Evolutionary conservation across 2,329 filamentous ascomycete genomes (phyloP), one percentile per base, ranked within the genome.

Genomic region (Fusarium citri): DNA sequence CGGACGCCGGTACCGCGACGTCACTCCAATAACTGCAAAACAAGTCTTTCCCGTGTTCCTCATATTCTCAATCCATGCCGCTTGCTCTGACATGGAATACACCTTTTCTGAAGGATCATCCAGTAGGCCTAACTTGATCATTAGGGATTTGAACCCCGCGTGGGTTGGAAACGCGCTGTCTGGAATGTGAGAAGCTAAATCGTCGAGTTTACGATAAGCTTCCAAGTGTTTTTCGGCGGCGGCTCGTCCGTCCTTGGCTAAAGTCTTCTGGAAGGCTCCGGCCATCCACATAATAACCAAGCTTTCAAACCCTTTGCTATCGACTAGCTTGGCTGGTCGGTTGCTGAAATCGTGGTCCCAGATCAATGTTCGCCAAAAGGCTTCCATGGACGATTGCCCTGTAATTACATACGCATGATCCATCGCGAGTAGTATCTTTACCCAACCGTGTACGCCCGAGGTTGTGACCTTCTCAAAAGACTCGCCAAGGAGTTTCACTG

Each of bases 321-420:
- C 18, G 2, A 37, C 20, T 9, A 54, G 10, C 20, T 34, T 53
- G 14, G 55, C 55, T 6, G 55, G 55, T 6, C 47, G 47, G 9
- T 54, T 18, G 10, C 34, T 30, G 40, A 54, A 26, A 12, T 58
- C 55, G 12, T 54, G 47, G 2, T 58, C 55, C 40, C 40, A 58
- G 4, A 58, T 26, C 6, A 58, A 12, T 18, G 55, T 58, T 42
- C 55, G 18, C 55, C 55, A 58, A 18, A 58, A 58, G 3, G 55
- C 55, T 11, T 58, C 55, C 3, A 23, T 37, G 3, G 41, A 34
- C 1, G 47, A n/a, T 6, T 58, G 55, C 2, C 16, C 25, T 2
- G 47, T 54, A n/a, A 25, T 15, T 0, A 0, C 8, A 4, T 58
- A 58, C 4, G 2, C 34, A 3, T 14, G 14, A 11, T 54, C 47